Base-by-base conservation (phyloP, 768 basidiomycete species). In the Crucibulum laeve region DNA sequence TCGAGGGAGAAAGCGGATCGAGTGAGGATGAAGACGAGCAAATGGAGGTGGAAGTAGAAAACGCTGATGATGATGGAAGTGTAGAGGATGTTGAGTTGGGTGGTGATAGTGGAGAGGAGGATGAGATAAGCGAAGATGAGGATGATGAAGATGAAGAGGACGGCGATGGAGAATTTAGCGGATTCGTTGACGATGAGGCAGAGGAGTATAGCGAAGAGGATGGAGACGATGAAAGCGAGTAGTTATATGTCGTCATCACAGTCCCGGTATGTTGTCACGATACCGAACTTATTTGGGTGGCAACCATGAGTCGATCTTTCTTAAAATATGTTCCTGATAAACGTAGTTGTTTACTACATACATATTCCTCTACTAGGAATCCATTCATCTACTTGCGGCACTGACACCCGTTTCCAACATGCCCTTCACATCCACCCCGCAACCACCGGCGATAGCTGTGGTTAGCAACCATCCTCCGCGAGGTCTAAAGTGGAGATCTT, bases 81-180 rank as follows among this genome's bases (percentile, higher is more conserved):
- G 67, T 91, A 34, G 90, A 88, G 55, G 86, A 89, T 54, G 74
- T 89, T 15, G 87, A 87, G 53, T 64, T 87, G 11, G 85, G 84
- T 46, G 81, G 77, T 1, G 75, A 77, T 35, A 80, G 80, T 48
- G 71, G 74, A 30, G 68, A 70, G 28, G 79, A 71, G 5, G 73
- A 73, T 15, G 76, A 71, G 15, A 70, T 63, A 13, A 74, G 67
- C 10, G 72, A 71, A 8, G 70, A 71, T n/a, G 67, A 72, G 10
- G 69, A 62, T 2, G 73, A 68, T 6, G 63, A 64, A 14, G 69
- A 66, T 1, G 76, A 69, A 0, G 67, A 64, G 1, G 74, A 70
- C 3, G 71, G 69, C 8, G 28, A 30, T 30, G 35, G 18, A 19
- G 35, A 36, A 1, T 10, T 13, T 26, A 66, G 67, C 37, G 77